Base-by-base conservation (phyloP, 768 basidiomycete species). In the Nidularia pulvinata region DNA sequence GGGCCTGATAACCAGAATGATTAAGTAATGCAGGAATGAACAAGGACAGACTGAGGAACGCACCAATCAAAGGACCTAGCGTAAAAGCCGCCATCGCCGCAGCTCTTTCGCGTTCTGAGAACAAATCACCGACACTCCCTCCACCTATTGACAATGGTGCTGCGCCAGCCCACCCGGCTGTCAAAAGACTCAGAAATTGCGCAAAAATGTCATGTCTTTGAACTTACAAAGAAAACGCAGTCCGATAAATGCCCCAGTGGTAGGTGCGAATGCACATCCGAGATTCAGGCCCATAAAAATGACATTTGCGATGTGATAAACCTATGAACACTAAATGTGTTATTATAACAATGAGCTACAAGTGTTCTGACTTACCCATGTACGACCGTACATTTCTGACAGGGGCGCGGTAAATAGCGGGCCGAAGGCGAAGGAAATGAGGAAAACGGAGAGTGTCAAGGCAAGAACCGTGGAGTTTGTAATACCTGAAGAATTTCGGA, bases 341-440 rank as follows among this genome's bases (percentile, higher is more conserved):
- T 33, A 49, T 42, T 9, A 37, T 30, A 11, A 3, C 7, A 19
- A 48, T 35, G 35, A 42, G 9, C 34, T 33, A 9, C 5, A 52
- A 42, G 16, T 4, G 39, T 46, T 35, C 1, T 11, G 14, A 61
- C 73, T 34, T 62, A 87, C 86, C 86, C 86, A 88, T 61, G 71
- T 77, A 22, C 89, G 81, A 1, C 88, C 88, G 60, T 85, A 89
- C 67, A 89, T 84, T 66, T 90, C 89, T 0, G 88, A 90, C 22
- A 86, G 56, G 1, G 89, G 89, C 0, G 83, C 85, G 6, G 86
- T 67, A 51, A 89, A 60, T 7, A 91, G 70, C 11, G 89, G 89
- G 52, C 83, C 86, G 13, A 88, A 59, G 6, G 83, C 86, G 61
- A 83, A 88, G 0, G 88, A 82, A 1, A 87, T 62, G 39, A 89